Evolutionary conservation across 2,329 filamentous ascomycete genomes (phyloP), one percentile per base, ranked within the genome.

Genomic region (Rhinocladiella mackenziei): DNA sequence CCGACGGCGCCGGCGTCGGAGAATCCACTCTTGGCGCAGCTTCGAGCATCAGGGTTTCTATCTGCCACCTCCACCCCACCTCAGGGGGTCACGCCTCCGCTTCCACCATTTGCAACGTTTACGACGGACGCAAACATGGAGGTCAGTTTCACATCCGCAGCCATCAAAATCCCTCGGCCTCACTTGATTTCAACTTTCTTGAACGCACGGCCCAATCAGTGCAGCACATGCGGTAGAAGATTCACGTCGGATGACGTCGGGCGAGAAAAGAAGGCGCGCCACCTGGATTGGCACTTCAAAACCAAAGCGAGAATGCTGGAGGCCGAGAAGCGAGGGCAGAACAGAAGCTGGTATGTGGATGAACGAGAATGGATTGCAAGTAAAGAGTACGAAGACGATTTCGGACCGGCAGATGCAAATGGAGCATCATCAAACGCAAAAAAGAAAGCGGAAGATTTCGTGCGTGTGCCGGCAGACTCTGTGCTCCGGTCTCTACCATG

Each of bases 241-340:
- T 98, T 98, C 64, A 77, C 77, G 41, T 78, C 78, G 3, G 86
- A 86, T 36, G 79, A 82, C 9, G 81, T 86, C 53, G 91, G 91
- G 9, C 85, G 81, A 58, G 82, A 83, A 61, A 86, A 85, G 71
- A 97, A 97, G 70, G 86, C 83, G 17, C 81, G 84, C 2, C 92
- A 98, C 62, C 83, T 98, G 73, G 92, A 98, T 66, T 98, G 92
- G 92, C 92, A 98, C 66, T 98, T 98, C 69, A 83, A 84, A 44
- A 89, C 91, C 17, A 91, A 96, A 60, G 85, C 89, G 59, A 83
- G 89, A 33, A 87, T 94, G 67, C 81, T 82, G 2, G 91, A 97
- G 56, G 83, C 86, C 10, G 82, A 87, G 60, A 91, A 87, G 62
- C 79, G 87, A 50, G 89, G 86, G 22, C 86, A 94, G 57, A 89